Percentiles rank a stretch among this genome's conserved stretches.
These are phyloP conservation scores for Lasiosphaeriaceae sp. DNA, from an alignment of 495 filamentous ascomycete genomes.

Conservation along the genomic window DNA sequence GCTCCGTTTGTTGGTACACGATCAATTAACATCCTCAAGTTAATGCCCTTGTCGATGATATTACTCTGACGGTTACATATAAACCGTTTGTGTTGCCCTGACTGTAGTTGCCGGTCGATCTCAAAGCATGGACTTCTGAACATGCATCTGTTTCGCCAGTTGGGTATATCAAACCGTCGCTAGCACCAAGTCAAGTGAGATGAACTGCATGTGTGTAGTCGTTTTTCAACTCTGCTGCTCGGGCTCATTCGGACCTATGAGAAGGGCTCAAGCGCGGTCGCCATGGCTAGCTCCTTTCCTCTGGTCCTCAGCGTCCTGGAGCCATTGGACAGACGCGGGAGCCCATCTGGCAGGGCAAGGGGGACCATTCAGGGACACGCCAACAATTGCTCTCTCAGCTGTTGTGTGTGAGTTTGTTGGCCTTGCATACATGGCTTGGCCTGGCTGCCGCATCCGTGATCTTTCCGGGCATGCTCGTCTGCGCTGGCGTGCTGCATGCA, in stretches of 20 bases:
- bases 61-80: slow-evolving; percentile 7
- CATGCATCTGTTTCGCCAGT: slow-evolving; percentile 11
- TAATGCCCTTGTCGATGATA: slow-evolving; percentile 3
- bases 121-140: slow-evolving; percentile 1
- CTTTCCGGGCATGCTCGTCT: slow-evolving; percentile 8
- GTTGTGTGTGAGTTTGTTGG: slow-evolving; percentile 31
- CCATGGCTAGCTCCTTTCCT: slow-evolving; percentile 14
- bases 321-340: slow-evolving; percentile 15
- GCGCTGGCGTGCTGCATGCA: slow-evolving; percentile 11
- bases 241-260: slow-evolving; percentile 16
- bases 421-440: slow-evolving; percentile 35
- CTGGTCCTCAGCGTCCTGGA: background rate
- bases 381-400: slow-evolving; percentile 5
- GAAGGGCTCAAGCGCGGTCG: background rate
- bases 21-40: slow-evolving; percentile 19
- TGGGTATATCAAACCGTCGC: slow-evolving; percentile 21
- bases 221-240: slow-evolving; percentile 11
- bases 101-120: slow-evolving; percentile 9
- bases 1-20: slow-evolving; percentile 23
- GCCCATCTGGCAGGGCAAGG: slow-evolving; percentile 2
- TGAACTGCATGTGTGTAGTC: slow-evolving; percentile 34
- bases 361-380: slow-evolving; percentile 1
- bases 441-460: slow-evolving; percentile 10
- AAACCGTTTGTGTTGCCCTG: slow-evolving; percentile 11
- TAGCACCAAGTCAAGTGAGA: slow-evolving; percentile 35